phyloP scores from a whole-genome alignment of 352 stramenopile genomes.

The Globisporangium alternatum region DNA sequence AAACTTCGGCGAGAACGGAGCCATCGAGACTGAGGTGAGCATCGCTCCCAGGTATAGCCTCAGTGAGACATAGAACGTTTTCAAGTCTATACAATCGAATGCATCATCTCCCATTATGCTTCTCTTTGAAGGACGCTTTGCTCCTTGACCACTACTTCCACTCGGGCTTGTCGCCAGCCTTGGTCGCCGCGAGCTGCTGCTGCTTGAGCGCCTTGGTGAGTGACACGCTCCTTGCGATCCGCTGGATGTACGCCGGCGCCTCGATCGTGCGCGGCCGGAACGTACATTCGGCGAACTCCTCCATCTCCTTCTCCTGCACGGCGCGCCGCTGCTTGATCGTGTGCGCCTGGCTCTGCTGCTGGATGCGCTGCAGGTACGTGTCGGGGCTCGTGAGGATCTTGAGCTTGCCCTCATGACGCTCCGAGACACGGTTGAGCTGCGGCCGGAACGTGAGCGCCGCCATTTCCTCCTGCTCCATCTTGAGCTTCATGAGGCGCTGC shows the following conservation, averaged over 20 bases:
- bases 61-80: neutral
- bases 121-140: neutral
- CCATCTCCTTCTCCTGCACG: slow-evolving; percentile 76
- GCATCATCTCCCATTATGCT: neutral
- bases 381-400: slow-evolving; percentile 79
- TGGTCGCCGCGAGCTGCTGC: slow-evolving; percentile 42
- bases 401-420: slow-evolving; percentile 65
- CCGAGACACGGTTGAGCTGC: slow-evolving; percentile 64
- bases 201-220: slow-evolving; percentile 66
- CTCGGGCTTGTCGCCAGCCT: slow-evolving; percentile 50
- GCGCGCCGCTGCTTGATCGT: slow-evolving; percentile 71
- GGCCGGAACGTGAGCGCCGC: slow-evolving; percentile 74
- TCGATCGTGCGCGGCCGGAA: slow-evolving; percentile 85
- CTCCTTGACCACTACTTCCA: slow-evolving; percentile 46
- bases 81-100: slow-evolving; percentile 9
- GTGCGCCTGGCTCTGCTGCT: slow-evolving; percentile 73
- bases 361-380: slow-evolving; percentile 78
- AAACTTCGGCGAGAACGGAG: neutral
- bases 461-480: slow-evolving; percentile 89
- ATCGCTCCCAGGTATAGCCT: neutral
- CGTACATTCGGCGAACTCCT: slow-evolving; percentile 82
- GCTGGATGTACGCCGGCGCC: slow-evolving; percentile 76
- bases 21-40: neutral
- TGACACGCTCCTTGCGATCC: slow-evolving; percentile 74
- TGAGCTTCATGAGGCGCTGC: slow-evolving; percentile 81